These are phyloP conservation scores for Globisporangium alternatum DNA, from an alignment of 352 stramenopile species.

Conservation along the genomic window DNA sequence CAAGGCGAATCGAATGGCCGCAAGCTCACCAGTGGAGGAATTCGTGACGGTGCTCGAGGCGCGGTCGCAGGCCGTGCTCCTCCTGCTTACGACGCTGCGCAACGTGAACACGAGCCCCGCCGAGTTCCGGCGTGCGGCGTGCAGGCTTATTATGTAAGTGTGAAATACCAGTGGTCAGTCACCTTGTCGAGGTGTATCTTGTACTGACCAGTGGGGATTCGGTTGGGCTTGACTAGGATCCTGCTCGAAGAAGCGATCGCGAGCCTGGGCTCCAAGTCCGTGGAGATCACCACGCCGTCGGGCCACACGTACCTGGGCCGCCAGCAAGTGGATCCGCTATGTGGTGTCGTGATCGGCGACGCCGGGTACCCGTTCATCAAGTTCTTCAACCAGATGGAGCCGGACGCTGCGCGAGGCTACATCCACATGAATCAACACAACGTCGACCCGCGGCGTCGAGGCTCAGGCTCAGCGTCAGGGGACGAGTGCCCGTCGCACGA, in stretches of 20 bases:
- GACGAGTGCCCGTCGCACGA: neutral
- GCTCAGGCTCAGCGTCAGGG: neutral
- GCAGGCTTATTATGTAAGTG: constrained; percentile 45
- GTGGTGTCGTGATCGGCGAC: constrained; percentile 37
- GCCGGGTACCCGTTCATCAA: constrained; percentile 45
- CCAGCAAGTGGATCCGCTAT: constrained; percentile 23
- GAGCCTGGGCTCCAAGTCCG: constrained; percentile 25
- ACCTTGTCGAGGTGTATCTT: neutral
- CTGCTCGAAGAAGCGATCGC: constrained; percentile 55
- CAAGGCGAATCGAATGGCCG: constrained; percentile 16
- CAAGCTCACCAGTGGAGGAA: constrained; percentile 17
- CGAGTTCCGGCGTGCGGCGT: constrained; percentile 35
- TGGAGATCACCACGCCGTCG: constrained; percentile 31
- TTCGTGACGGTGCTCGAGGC: constrained; percentile 43
- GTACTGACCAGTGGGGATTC: neutral
- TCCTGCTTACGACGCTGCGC: constrained; percentile 49
- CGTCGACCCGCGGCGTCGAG: too few species aligned
- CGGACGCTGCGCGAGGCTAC: constrained; percentile 29
- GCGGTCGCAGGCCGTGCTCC: constrained; percentile 34
- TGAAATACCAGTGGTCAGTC: too few species aligned
- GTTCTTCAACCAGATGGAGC: constrained; percentile 53
- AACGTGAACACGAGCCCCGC: constrained; percentile 26
- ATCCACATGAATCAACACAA: constrained; percentile 22
- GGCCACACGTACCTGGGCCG: constrained; percentile 33
- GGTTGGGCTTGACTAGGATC: constrained; percentile 24